Evolutionary conservation across 495 filamentous ascomycete genomes (phyloP), one percentile per base, ranked within the genome.

Genomic region (Annulohypoxylon maeteangense): DNA sequence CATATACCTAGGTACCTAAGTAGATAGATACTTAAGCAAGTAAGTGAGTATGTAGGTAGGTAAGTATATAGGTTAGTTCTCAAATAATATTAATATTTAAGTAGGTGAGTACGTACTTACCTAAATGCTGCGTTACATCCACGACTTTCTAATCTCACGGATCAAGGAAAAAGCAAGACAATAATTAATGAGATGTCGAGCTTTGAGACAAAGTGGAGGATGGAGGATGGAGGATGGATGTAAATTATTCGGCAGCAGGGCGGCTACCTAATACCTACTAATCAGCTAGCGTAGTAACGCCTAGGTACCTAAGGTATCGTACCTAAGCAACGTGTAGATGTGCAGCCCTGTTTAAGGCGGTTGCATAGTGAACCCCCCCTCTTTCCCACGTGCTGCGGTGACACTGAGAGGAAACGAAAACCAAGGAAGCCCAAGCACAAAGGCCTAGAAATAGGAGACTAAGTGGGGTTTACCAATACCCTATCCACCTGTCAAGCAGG

Each of bases 311-410:
- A n/a, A n/a, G n/a, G n/a, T n/a, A n/a, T n/a, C n/a, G n/a, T n/a
- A n/a, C 29, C 29, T 25, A 48, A 45, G 53, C 23, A 50, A 34
- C 11, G 29, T 27, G 47, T 38, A 20, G 25, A 65, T 18, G 50
- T 54, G 44, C 54, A 66, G 63, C 64, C 57, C 45, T 56, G 34
- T 68, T 68, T 20, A 47, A 40, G 34, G 14, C 27, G 18, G 44
- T 32, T 60, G n/a, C 48, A 29, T 44, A 18, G 20, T 57, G 48
- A 40, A 23, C 31, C n/a, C 48, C 53, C 56, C 11, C 32, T 42
- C 51, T 38, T 22, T 54, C 25, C 67, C 67, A 70, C 67, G 67
- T 70, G 67, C 54, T 70, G 60, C 54, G 23, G 67, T 70, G 25
- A 60, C 67, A 70, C 60, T 31, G 34, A 51, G 59, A 57, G 40